These are phyloP conservation scores for Colletotrichum filicis DNA, from an alignment of 2,329 filamentous ascomycete genomes.

Conservation along the genomic window DNA sequence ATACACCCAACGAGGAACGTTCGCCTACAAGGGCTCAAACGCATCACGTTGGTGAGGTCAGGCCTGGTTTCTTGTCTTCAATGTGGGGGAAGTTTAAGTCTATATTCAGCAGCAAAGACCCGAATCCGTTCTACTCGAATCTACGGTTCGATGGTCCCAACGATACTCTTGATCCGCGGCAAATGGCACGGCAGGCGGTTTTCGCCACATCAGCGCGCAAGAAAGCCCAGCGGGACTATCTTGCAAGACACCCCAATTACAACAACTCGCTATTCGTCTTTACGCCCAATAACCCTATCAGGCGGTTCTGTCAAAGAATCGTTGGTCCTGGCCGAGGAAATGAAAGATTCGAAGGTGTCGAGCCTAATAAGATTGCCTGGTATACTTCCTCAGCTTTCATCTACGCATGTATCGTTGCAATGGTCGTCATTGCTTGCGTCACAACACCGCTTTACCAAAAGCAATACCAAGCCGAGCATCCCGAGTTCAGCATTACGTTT, in stretches of 20 bases:
- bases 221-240: conserved; percentile 89
- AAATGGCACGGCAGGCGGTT: conserved; percentile 92
- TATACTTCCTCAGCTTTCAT: conserved; percentile 94
- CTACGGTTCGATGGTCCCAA: conserved; percentile 75
- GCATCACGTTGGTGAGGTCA: conserved; percentile 54
- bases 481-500: conserved; percentile 71
- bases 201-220: conserved; percentile 85
- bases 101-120: conserved; percentile 73
- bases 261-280: conserved; percentile 95
- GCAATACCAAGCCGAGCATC: conserved; percentile 76
- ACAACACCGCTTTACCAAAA: conserved; percentile 96
- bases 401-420: conserved; percentile 92
- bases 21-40: conserved; percentile 45
- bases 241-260: conserved; percentile 87
- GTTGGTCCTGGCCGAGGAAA: conserved; percentile 91
- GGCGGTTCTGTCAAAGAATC: conserved; percentile 85
- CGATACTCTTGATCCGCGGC: conserved; percentile 83
- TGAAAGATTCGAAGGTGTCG: conserved; percentile 88
- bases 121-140: conserved; percentile 94
- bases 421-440: conserved; percentile 96
- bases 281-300: conserved; percentile 78
- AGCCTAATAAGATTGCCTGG: conserved; percentile 91
- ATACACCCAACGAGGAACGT: conserved; percentile 47
- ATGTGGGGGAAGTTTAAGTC: conserved; percentile 70
- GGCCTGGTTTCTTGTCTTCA: conserved; percentile 68